Evolutionary conservation across 179 eudicot genomes (phyloP).

Genomic region (Silene noctiflora): DNA sequence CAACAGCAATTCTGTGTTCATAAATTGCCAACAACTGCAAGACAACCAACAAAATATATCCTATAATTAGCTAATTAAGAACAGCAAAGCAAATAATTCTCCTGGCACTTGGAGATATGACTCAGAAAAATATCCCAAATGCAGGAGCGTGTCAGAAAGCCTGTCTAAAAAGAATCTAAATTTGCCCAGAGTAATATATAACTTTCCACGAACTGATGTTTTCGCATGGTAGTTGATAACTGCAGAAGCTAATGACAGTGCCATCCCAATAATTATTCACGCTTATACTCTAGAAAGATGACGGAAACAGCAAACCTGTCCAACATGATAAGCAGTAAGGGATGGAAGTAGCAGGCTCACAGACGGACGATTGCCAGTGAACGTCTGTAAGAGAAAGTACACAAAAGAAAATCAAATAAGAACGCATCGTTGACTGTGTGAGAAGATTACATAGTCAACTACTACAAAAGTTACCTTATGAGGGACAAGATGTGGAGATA

Average conservation of each 20-base stretch:
- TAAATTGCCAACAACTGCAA: slow-evolving; percentile 85
- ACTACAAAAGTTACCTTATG: slow-evolving; percentile 64
- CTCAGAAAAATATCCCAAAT: too few species aligned
- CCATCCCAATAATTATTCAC: not conserved
- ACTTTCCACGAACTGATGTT: not conserved
- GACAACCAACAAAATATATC: slow-evolving; percentile 19
- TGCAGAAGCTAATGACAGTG: not conserved
- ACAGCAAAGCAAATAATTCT: not conserved
- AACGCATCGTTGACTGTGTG: not conserved
- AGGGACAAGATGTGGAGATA: slow-evolving; percentile 70
- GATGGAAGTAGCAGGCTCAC: slow-evolving; percentile 90
- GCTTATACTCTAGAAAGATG: not conserved
- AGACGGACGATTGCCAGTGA: slow-evolving; percentile 96
- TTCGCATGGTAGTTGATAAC: not conserved
- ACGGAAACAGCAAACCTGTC: slow-evolving; percentile 59
- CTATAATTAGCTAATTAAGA: not conserved
- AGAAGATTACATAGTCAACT: slow-evolving; percentile 8
- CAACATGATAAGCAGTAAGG: slow-evolving; percentile 76
- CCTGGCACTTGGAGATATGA: too few species aligned
- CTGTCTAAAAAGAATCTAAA: too few species aligned
- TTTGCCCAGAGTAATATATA: too few species aligned
- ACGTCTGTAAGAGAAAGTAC: slow-evolving; percentile 56
- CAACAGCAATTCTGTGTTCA: slow-evolving; percentile 93
- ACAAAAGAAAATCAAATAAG: slow-evolving; percentile 9
- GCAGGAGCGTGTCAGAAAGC: too few species aligned